Base-by-base conservation (phyloP, 176 grass and related monocot genomes). In the Canna indica region DNA sequence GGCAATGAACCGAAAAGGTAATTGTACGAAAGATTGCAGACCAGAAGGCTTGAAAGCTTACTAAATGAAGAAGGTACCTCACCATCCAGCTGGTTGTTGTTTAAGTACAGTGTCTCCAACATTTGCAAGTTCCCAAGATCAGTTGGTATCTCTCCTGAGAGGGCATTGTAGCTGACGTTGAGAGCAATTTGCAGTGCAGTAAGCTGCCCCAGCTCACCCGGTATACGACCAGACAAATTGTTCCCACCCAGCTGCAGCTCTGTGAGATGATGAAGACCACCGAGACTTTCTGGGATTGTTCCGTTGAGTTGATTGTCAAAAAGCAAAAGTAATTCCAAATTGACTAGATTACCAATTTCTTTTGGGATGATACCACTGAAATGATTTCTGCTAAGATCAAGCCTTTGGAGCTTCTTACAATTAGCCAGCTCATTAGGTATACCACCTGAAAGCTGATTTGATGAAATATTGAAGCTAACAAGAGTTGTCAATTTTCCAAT, bases 1-100 rank as follows among this genome's bases (percentile, higher is more conserved):
- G 89, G 94, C 68, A 99, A 83, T 0, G 86, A 77, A 20, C 94
- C 94, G 8, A 84, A 45, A 61, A 99, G 89, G 30, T 86, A 80
- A 68, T 99, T 99, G 72, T 93, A 99, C 54, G 94, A 99, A 69
- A 99, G 84, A 67, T 99, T 99, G 78, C 94, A 99, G 38, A 84
- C 86, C 77, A 90, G 57, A 38, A 99, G 82, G 75, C 94, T 93
- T 3, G 82, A 84, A 44, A 99, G 86, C 31, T 80, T 76, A 30
- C 80, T 38, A 70, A 99, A 99, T 13, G 90, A 90, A 34, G 79
- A 62, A 38, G 94, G 94, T 52, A 99, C 78, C 66, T 83, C 75
- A 70, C 94, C 89, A 68, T 90, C 70, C 52, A 99, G 84, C 58
- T 86, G 79, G 86, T 99, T 99, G 75, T 94, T 85, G 83, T 99